Percentiles rank a stretch among this genome's conserved stretches.
Conservation (phyloP, 441 rosid species). For the Pelargonium cotyledonis region DNA sequence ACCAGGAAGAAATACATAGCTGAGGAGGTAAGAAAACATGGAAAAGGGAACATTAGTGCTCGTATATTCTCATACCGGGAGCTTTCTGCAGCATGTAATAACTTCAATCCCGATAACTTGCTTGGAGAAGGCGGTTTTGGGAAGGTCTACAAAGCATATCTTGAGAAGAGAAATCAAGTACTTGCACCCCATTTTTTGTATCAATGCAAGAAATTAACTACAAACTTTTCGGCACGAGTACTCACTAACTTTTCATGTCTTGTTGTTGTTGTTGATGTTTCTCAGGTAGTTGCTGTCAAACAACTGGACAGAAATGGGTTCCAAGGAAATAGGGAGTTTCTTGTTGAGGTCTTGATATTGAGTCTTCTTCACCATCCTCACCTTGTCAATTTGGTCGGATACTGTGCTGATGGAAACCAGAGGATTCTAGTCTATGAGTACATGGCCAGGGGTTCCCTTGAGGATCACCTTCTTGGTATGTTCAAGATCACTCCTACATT, state of each 20-base stretch:
- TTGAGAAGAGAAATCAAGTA: slow-evolving; percentile 48
- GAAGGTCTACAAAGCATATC: slow-evolving; percentile 70
- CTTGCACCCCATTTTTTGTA: not conserved
- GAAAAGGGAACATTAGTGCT: slow-evolving; percentile 64
- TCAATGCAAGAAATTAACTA: too few species aligned
- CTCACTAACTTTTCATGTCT: too few species aligned
- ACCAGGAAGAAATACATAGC: not conserved
- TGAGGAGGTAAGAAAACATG: slow-evolving; percentile 54
- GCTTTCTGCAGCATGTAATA: slow-evolving; percentile 54
- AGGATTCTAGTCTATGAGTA: slow-evolving; percentile 69
- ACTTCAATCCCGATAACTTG: slow-evolving; percentile 54
- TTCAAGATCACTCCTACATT: not conserved
- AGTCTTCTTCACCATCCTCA: slow-evolving; percentile 76
- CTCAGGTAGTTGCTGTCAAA: slow-evolving; percentile 78
- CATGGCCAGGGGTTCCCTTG: slow-evolving; percentile 72
- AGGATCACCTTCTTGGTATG: slow-evolving; percentile 81
- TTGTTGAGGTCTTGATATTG: slow-evolving; percentile 84
- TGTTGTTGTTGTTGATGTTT: too few species aligned
- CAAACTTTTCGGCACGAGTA: too few species aligned
- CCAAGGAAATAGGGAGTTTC: slow-evolving; percentile 92
- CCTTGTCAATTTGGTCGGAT: slow-evolving; percentile 85
- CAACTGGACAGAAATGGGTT: slow-evolving; percentile 89
- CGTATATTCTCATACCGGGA: slow-evolving; percentile 57
- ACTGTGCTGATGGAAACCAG: slow-evolving; percentile 78
- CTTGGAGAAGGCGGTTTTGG: slow-evolving; percentile 99